Conservation (phyloP, 129 eudicot genomes). For the Heracleum sosnowskyi region DNA sequence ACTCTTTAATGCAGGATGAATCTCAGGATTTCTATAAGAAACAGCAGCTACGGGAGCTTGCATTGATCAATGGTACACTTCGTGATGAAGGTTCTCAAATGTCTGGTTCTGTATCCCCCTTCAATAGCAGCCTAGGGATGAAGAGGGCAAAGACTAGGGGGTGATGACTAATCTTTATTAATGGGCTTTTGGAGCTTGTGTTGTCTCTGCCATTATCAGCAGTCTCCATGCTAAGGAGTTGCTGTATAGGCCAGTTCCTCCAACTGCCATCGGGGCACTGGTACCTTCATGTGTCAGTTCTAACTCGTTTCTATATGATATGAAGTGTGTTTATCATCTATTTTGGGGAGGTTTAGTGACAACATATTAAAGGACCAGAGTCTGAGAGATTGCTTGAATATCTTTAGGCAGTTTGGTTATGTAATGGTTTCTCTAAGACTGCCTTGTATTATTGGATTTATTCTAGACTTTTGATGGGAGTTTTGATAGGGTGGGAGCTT, state of each 20-base stretch:
- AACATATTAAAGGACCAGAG: conserved; percentile 20
- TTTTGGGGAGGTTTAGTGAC: conserved; percentile 37
- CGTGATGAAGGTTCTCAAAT: conserved; percentile 88
- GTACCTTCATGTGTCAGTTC: conserved; percentile 44
- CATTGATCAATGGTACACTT: conserved; percentile 90
- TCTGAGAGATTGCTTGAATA: conserved; percentile 16
- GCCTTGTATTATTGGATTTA: conserved; percentile 35
- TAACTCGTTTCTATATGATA: conserved; percentile 47
- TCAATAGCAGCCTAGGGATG: conserved; percentile 89
- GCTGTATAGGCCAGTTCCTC: conserved; percentile 38
- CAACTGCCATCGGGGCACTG: conserved; percentile 68
- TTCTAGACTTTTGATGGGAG: conserved; percentile 35
- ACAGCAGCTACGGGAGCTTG: conserved; percentile 98
- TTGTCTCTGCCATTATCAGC: conserved; percentile 30
- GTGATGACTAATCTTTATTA: conserved; percentile 18
- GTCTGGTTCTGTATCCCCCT: conserved; percentile 96
- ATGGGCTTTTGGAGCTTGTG: conserved; percentile 42
- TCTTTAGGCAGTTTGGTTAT: conserved; percentile 28
- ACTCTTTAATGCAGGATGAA: conserved; percentile 56
- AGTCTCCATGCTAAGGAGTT: conserved; percentile 22
- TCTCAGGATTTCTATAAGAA: conserved; percentile 92
- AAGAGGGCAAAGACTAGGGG: conserved; percentile 98
- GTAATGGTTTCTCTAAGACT: conserved; percentile 21
- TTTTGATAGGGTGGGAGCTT: conserved; percentile 23
- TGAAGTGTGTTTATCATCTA: conserved; percentile 46